A percentile compares a stretch with the other conserved stretches of the same genome.
Evolutionary conservation across 306 rosid genomes (phyloP).

Genomic region (Pterocarpus santalinus): DNA sequence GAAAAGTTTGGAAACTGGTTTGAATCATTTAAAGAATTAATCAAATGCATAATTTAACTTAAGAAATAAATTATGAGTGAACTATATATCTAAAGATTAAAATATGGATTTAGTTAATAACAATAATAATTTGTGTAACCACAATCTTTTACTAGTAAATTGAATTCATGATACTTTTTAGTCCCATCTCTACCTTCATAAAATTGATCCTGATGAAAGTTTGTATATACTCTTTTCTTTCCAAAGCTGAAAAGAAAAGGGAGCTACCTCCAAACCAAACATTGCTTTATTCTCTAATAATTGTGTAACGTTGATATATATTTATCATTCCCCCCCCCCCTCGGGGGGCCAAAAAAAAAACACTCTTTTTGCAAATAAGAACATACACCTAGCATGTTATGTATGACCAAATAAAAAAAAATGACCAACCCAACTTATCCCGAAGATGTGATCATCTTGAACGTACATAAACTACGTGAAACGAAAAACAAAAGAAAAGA

Average conservation of each 20-base stretch:
- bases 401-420: neutral
- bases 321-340: too few species aligned
- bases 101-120: too few species aligned
- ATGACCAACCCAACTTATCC: too few species aligned
- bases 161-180: too few species aligned
- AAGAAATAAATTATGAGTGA: too few species aligned
- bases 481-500: constrained; percentile 24
- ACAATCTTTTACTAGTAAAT: too few species aligned
- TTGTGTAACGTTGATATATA: constrained; percentile 7
- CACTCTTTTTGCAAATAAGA: constrained; percentile 22
- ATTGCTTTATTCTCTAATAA: neutral
- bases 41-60: too few species aligned
- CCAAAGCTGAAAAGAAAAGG: neutral
- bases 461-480: constrained; percentile 42
- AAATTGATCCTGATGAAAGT: neutral
- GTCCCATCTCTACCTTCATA: neutral
- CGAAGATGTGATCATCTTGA: constrained; percentile 30
- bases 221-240: neutral
- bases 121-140: too few species aligned
- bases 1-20: too few species aligned
- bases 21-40: neutral
- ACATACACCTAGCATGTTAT: constrained; percentile 18
- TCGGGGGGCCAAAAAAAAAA: constrained; percentile 16
- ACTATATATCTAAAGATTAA: too few species aligned
- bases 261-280: neutral